phyloP scores from a whole-genome alignment of 805 yeast genomes.

The Soucietia sequanensis region DNA sequence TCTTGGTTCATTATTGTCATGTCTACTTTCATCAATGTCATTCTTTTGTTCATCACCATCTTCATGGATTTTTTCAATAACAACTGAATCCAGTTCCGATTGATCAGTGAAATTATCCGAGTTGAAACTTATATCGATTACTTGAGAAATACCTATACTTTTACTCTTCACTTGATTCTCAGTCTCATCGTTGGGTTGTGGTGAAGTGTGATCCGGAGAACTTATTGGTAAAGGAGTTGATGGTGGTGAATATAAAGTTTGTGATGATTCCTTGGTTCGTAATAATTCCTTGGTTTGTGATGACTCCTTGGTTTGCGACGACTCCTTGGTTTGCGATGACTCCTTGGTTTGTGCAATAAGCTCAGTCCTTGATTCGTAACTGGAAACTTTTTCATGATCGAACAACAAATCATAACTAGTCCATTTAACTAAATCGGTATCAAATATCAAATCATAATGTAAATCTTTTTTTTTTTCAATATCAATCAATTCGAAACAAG shows the following conservation, averaged over 20 bases:
- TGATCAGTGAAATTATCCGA: background rate
- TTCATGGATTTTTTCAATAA: too few species aligned
- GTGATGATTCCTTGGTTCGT: background rate
- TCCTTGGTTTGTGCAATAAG: too few species aligned
- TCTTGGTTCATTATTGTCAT: too few species aligned
- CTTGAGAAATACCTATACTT: background rate
- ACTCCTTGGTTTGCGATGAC: background rate
- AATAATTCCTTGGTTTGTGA: too few species aligned
- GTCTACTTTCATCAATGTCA: constrained; percentile 9
- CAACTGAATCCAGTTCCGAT: too few species aligned
- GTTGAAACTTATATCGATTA: background rate
- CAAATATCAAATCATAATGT: constrained; percentile 12
- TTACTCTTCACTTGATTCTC: too few species aligned
- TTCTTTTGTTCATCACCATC: constrained; percentile 15
- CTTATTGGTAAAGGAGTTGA: background rate
- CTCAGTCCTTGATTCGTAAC: too few species aligned
- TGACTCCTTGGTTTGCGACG: background rate
- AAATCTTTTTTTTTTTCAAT: constrained; percentile 12
- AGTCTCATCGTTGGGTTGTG: too few species aligned
- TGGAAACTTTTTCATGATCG: too few species aligned
- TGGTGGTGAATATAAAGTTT: background rate
- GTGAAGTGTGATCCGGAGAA: too few species aligned
- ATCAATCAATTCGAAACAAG: constrained; percentile 27
- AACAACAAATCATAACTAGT: constrained; percentile 15
- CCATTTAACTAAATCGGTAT: constrained; percentile 22